Conservation (phyloP, 2,329 filamentous ascomycete genomes). For the Claviceps sp. region DNA sequence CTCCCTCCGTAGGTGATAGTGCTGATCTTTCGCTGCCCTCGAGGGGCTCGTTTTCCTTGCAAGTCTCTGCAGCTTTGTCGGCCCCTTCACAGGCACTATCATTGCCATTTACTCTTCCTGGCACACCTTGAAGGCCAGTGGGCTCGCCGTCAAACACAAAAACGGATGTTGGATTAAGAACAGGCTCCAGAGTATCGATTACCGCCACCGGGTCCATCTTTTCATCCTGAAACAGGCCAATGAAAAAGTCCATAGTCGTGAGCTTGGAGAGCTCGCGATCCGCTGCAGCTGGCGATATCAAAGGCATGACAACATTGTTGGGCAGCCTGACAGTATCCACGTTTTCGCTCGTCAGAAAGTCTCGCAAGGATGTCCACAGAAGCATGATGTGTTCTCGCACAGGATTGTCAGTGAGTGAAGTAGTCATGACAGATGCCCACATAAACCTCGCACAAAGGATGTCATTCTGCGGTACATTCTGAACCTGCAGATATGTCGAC, state of each 20-base stretch:
- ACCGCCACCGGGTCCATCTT: constrained; percentile 67
- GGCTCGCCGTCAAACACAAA: constrained; percentile 18
- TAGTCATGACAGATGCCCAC: constrained; percentile 42
- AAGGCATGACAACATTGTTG: constrained; percentile 82
- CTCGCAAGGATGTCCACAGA: constrained; percentile 45
- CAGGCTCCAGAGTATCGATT: constrained; percentile 85
- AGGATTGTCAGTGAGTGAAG: constrained; percentile 37
- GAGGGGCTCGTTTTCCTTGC: neutral
- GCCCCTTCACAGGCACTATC: neutral
- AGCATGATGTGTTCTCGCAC: constrained; percentile 42
- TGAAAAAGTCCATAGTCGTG: constrained; percentile 93
- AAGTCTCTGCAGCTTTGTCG: neutral
- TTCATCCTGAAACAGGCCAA: constrained; percentile 75
- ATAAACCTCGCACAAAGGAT: constrained; percentile 37
- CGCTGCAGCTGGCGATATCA: constrained; percentile 68
- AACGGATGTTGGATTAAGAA: constrained; percentile 61
- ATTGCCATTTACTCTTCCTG: neutral
- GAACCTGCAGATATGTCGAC: constrained; percentile 28
- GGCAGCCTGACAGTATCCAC: constrained; percentile 44
- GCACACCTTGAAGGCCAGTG: neutral
- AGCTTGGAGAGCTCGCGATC: constrained; percentile 85
- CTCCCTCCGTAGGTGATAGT: neutral
- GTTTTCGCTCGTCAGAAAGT: constrained; percentile 30
- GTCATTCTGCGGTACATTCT: constrained; percentile 21
- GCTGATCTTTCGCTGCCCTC: constrained; percentile 2